phyloP scores from a whole-genome alignment of 108 stramenopile species.

The Cyclotella cryptica region DNA sequence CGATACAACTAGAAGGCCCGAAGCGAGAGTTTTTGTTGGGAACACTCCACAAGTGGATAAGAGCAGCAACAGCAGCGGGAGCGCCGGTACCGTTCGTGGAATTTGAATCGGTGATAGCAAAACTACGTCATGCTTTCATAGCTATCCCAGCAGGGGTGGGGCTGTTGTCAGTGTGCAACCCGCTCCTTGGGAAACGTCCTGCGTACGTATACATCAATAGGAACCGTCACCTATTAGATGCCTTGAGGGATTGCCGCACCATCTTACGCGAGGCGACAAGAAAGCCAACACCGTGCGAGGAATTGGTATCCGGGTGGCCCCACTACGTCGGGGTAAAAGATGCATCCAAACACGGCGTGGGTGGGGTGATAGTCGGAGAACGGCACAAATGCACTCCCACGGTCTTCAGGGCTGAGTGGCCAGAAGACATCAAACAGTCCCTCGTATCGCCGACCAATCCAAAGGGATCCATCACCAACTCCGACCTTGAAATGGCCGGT shows the following conservation, averaged over 20 bases:
- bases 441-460: neutral
- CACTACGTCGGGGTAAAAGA: neutral
- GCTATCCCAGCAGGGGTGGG: neutral
- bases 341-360: no score
- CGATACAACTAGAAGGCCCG: no score
- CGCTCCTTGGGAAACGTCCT: no score
- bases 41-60: neutral
- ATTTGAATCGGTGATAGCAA: slow-evolving; percentile 4
- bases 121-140: slow-evolving; percentile 18
- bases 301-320: neutral
- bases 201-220: neutral
- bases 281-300: neutral
- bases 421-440: neutral
- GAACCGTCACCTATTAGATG: neutral
- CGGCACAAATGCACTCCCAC: neutral
- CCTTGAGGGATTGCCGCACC: neutral
- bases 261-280: neutral
- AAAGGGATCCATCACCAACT: no score
- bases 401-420: neutral
- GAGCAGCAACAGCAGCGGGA: neutral
- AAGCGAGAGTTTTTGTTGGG: neutral
- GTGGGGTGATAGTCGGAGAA: neutral
- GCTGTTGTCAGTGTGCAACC: no score
- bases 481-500: slow-evolving; percentile 51
- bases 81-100: slow-evolving; percentile 4